phyloP scores from a whole-genome alignment of 1,284 basidiomycete genomes.

The Trichosporon sp. region DNA sequence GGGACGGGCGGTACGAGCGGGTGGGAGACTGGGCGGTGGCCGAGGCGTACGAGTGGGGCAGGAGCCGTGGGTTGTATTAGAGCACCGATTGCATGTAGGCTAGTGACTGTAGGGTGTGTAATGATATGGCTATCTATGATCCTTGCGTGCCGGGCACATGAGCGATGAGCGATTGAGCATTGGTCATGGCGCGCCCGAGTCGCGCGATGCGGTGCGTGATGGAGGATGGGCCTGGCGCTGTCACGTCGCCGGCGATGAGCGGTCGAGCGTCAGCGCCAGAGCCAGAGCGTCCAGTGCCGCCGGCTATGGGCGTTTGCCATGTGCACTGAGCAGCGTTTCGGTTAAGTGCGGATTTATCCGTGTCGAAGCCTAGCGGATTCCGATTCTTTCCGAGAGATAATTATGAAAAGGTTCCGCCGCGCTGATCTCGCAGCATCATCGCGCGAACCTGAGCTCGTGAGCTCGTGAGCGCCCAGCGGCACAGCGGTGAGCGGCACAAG shows the following conservation, averaged over 20 bases:
- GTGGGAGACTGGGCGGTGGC: constrained; percentile 32
- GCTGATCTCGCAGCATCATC: background rate
- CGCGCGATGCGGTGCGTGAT: background rate
- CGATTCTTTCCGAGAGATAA: background rate
- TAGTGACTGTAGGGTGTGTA: background rate
- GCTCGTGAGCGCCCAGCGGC: background rate
- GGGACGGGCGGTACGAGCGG: constrained; percentile 42
- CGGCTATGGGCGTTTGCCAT: background rate
- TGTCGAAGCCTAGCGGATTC: background rate
- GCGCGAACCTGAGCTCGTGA: background rate
- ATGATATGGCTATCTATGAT: background rate
- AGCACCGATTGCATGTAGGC: background rate
- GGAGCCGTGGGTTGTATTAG: constrained; percentile 5
- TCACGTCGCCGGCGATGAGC: background rate
- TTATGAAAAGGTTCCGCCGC: background rate
- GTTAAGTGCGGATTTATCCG: constrained; percentile 5
- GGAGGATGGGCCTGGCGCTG: background rate
- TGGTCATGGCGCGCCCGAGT: background rate
- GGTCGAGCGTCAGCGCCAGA: background rate
- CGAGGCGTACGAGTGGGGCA: constrained; percentile 33
- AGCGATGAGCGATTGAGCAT: background rate
- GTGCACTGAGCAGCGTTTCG: background rate
- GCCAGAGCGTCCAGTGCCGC: background rate
- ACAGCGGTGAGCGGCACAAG: too few species aligned
- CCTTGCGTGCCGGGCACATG: background rate